These are phyloP conservation scores for Lachancea sp. DNA, from an alignment of 805 yeast genomes.

Conservation along the genomic window DNA sequence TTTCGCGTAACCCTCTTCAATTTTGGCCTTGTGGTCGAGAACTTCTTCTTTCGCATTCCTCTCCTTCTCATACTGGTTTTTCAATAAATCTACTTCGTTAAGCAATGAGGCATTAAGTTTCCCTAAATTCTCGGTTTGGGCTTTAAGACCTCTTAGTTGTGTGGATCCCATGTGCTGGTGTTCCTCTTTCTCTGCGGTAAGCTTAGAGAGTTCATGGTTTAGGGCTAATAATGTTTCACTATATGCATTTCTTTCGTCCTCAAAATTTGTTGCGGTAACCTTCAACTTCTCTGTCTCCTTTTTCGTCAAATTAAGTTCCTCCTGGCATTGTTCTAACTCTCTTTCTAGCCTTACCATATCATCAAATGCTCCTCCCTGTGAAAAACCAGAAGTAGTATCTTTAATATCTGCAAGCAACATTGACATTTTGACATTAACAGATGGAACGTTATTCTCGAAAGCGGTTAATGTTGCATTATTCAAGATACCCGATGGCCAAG, in stretches of 20 bases:
- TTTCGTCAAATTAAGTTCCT: conserved; percentile 1
- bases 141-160: conserved; percentile 12
- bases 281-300: conserved; percentile 6
- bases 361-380: neutral
- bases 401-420: conserved; percentile 3
- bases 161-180: conserved; percentile 3
- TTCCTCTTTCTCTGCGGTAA: conserved; percentile 21
- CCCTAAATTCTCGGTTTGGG: conserved; percentile 10
- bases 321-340: conserved; percentile 7
- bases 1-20: conserved; percentile 50
- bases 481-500: conserved; percentile 40
- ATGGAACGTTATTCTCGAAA: conserved; percentile 13
- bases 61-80: conserved; percentile 22
- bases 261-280: conserved; percentile 15
- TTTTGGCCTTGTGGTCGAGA: conserved; percentile 58
- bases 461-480: conserved; percentile 13
- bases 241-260: conserved; percentile 26
- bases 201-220: conserved; percentile 25
- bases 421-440: conserved; percentile 14
- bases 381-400: conserved; percentile 1
- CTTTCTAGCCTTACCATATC: conserved; percentile 3
- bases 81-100: conserved; percentile 13
- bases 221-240: conserved; percentile 25
- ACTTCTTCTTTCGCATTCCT: conserved; percentile 52
- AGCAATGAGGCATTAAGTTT: conserved; percentile 14